A percentile compares a stretch with the other conserved stretches of the same genome.
These are phyloP conservation scores for Lineolata rhizophorae DNA, from an alignment of 495 filamentous ascomycete species.

Conservation along the genomic window DNA sequence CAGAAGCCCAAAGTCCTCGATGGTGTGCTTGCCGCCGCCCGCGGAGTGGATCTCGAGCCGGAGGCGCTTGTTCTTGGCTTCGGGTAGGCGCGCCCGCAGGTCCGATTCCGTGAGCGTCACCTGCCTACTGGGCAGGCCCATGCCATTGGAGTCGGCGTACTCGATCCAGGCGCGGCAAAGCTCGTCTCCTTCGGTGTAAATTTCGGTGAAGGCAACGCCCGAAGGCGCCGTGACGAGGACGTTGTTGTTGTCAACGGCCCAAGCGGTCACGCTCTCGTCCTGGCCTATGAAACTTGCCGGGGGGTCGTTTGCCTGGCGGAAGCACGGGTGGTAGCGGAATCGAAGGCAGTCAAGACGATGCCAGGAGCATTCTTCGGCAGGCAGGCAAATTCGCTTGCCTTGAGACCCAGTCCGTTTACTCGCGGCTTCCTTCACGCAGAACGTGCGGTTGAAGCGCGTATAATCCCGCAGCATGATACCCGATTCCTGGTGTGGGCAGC, in stretches of 20 bases:
- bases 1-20: constrained; percentile 42
- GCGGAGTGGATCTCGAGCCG: constrained; percentile 52
- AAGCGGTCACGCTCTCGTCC: constrained; percentile 70
- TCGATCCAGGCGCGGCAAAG: constrained; percentile 52
- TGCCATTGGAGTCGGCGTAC: constrained; percentile 39
- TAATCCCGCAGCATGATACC: constrained; percentile 84
- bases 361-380: constrained; percentile 68
- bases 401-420: constrained; percentile 66
- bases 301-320: constrained; percentile 58
- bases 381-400: constrained; percentile 45
- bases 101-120: constrained; percentile 53
- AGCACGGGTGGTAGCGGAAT: constrained; percentile 81
- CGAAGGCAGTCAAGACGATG: constrained; percentile 72
- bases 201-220: constrained; percentile 62
- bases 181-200: constrained; percentile 54
- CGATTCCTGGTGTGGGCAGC: constrained; percentile 66
- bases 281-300: constrained; percentile 29
- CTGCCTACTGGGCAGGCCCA: constrained; percentile 26
- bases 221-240: constrained; percentile 60
- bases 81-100: constrained; percentile 43
- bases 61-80: constrained; percentile 40
- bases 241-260: constrained; percentile 64
- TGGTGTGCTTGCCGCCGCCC: constrained; percentile 43
- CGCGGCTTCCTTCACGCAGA: constrained; percentile 54
- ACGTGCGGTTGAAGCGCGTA: constrained; percentile 60